Conservation (phyloP, 305 asterid genomes). For the Fraxinus ornus region DNA sequence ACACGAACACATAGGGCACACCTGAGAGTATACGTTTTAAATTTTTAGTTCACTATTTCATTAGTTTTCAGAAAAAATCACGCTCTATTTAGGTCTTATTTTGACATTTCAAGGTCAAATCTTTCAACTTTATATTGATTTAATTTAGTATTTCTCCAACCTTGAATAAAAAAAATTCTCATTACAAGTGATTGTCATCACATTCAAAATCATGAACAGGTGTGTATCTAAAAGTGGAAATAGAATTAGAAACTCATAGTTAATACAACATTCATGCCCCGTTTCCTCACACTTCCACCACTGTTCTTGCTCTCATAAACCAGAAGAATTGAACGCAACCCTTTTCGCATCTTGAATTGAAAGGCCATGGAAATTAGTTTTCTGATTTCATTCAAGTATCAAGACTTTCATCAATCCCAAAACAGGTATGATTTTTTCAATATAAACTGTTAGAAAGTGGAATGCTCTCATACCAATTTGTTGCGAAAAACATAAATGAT, state of each 20-base stretch:
- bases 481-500: no score
- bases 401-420: not conserved
- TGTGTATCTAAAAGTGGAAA: not conserved
- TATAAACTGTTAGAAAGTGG: not conserved
- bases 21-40: not conserved
- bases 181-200: not conserved
- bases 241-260: slow-evolving; percentile 45
- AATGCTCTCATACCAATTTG: no score
- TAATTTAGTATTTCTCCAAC: not conserved
- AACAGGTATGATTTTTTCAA: not conserved
- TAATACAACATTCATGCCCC: slow-evolving; percentile 64
- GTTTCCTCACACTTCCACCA: slow-evolving; percentile 18
- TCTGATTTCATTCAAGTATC: slow-evolving; percentile 36
- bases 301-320: slow-evolving; percentile 34
- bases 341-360: slow-evolving; percentile 63
- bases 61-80: not conserved
- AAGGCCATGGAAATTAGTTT: slow-evolving; percentile 55
- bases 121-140: not conserved
- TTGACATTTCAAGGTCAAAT: not conserved
- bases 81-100: no score
- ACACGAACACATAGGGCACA: not conserved
- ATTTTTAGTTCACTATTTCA: not conserved
- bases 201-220: not conserved
- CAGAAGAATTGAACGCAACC: slow-evolving; percentile 41
- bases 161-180: not conserved